Evolutionary conservation across 306 rosid genomes (phyloP).

Genomic region (Rosa chinensis): DNA sequence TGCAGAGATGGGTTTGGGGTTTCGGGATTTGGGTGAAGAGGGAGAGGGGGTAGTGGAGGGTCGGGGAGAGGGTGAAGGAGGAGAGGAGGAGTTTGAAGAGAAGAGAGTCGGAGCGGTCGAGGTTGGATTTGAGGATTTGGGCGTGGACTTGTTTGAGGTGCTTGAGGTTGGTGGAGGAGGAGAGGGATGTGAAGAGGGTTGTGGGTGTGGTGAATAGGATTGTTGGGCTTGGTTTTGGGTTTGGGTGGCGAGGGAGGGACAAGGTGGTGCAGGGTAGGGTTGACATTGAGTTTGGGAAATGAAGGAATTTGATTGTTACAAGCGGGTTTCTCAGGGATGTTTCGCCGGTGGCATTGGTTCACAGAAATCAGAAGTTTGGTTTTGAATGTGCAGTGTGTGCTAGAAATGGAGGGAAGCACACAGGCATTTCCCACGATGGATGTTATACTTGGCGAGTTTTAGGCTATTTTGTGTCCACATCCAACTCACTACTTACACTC

Average conservation of each 20-base stretch:
- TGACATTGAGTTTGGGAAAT: slow-evolving; percentile 34
- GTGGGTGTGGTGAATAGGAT: slow-evolving; percentile 16
- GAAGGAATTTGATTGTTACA: neutral
- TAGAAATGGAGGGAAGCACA: neutral
- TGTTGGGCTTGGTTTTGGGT: slow-evolving; percentile 11
- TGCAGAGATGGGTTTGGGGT: slow-evolving; percentile 53
- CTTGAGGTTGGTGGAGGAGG: slow-evolving; percentile 40
- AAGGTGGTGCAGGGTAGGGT: slow-evolving; percentile 20
- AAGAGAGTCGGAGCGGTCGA: slow-evolving; percentile 35
- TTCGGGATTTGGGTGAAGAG: slow-evolving; percentile 51
- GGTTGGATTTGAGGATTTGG: slow-evolving; percentile 53
- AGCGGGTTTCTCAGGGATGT: neutral
- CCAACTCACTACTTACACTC: too few species aligned
- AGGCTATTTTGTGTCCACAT: too few species aligned
- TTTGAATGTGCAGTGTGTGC: neutral
- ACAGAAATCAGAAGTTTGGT: neutral
- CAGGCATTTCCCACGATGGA: neutral
- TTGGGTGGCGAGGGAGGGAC: slow-evolving; percentile 30
- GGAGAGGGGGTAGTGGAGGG: slow-evolving; percentile 62
- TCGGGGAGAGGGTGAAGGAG: slow-evolving; percentile 40
- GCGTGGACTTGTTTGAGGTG: slow-evolving; percentile 73
- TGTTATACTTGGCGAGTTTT: neutral
- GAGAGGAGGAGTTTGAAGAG: slow-evolving; percentile 49
- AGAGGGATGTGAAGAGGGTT: slow-evolving; percentile 37
- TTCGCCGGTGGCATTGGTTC: neutral